Percentiles rank a stretch among this genome's conserved stretches.
Evolutionary conservation across 495 filamentous ascomycete species (phyloP).

Genomic region (Aspergillus bridgeri): DNA sequence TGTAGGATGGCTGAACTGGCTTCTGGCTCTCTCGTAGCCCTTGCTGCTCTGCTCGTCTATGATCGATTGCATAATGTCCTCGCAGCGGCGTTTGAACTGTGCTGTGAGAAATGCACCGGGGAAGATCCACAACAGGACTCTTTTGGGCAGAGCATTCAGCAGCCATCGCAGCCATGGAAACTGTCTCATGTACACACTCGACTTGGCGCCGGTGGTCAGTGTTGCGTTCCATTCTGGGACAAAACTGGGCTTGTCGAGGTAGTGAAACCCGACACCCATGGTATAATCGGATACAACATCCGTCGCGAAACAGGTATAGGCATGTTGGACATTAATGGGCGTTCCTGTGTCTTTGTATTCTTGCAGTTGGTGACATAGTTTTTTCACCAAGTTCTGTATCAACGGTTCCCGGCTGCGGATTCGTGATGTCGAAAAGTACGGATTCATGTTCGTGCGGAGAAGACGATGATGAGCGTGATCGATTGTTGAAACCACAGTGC

Average conservation of each 20-base stretch:
- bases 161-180: slow-evolving; percentile 27
- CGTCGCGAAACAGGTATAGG: slow-evolving; percentile 33
- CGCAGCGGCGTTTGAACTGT: slow-evolving; percentile 18
- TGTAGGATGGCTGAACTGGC: slow-evolving; percentile 25
- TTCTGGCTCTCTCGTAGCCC: slow-evolving; percentile 16
- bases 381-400: slow-evolving; percentile 27
- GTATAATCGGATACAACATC: slow-evolving; percentile 44
- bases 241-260: slow-evolving; percentile 35
- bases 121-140: slow-evolving; percentile 18
- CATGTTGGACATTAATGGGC: slow-evolving; percentile 33
- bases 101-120: slow-evolving; percentile 25
- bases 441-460: slow-evolving; percentile 26
- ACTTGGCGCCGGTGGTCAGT: slow-evolving; percentile 21
- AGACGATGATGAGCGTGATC: slow-evolving; percentile 24
- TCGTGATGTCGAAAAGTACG: slow-evolving; percentile 29
- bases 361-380: slow-evolving; percentile 30
- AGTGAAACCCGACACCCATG: slow-evolving; percentile 28
- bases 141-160: slow-evolving; percentile 23
- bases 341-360: slow-evolving; percentile 24
- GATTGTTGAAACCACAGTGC: slow-evolving; percentile 18
- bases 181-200: slow-evolving; percentile 22
- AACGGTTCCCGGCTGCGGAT: slow-evolving; percentile 30
- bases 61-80: slow-evolving; percentile 8
- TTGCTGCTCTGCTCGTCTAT: slow-evolving; percentile 2
- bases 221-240: slow-evolving; percentile 29